Evolutionary conservation across 1,284 basidiomycete genomes (phyloP).

Genomic region (Ganoderma leucocontextum): DNA sequence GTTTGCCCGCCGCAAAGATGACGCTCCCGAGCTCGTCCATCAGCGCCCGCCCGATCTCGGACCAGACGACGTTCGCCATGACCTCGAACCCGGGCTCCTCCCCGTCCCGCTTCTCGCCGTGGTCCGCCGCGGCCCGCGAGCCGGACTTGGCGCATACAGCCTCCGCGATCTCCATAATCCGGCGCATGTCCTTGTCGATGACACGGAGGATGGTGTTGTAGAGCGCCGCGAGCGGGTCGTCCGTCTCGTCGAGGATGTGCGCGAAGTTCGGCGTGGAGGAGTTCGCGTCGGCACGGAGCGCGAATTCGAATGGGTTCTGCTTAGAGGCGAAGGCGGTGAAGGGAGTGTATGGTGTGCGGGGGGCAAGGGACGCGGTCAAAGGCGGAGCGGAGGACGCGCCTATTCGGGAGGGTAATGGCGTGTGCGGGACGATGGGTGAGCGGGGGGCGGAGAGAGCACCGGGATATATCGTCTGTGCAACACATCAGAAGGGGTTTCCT

Average conservation of each 20-base stretch:
- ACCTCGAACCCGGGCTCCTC: conserved; percentile 72
- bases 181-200: conserved; percentile 72
- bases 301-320: conserved; percentile 52
- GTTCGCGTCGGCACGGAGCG: conserved; percentile 32
- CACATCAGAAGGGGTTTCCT: neutral
- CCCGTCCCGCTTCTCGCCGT: conserved; percentile 19
- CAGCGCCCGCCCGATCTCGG: conserved; percentile 80
- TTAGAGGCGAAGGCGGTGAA: conserved; percentile 71
- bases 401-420: conserved; percentile 58
- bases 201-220: conserved; percentile 89
- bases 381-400: conserved; percentile 30
- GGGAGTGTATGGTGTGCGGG: conserved; percentile 68
- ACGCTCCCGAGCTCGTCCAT: conserved; percentile 84
- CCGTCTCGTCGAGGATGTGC: conserved; percentile 67
- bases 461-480: conserved; percentile 71
- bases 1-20: conserved; percentile 91
- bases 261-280: conserved; percentile 36
- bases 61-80: conserved; percentile 89
- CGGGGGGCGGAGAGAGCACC: conserved; percentile 73
- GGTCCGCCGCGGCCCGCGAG: conserved; percentile 30
- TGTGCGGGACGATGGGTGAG: conserved; percentile 79
- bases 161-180: conserved; percentile 83
- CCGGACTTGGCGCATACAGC: conserved; percentile 61
- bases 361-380: conserved; percentile 45
- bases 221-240: conserved; percentile 73